Percentiles rank a stretch among this genome's conserved stretches.
Evolutionary conservation across 441 rosid genomes (phyloP).

Genomic region (Theobroma grandiflorum): DNA sequence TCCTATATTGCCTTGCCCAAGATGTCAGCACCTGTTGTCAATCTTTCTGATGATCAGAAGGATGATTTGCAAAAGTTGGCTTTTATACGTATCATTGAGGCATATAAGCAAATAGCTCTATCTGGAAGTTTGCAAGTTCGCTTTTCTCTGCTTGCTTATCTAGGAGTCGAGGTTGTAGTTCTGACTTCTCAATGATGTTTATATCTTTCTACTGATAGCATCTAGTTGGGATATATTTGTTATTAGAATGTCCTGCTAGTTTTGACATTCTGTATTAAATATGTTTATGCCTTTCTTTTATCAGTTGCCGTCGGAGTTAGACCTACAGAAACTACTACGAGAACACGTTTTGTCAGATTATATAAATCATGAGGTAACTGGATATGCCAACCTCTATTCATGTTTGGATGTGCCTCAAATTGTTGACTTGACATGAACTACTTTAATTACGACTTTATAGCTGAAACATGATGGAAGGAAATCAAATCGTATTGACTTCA

Average conservation of each 20-base stretch:
- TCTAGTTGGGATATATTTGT: constrained; percentile 14
- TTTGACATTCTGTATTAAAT: constrained; percentile 30
- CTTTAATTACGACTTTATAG: constrained; percentile 13
- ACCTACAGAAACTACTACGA: constrained; percentile 85
- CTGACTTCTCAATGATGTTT: constrained; percentile 31
- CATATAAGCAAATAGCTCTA: constrained; percentile 79
- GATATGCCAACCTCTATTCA: constrained; percentile 24
- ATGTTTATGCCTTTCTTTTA: constrained; percentile 11
- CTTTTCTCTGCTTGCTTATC: constrained; percentile 83
- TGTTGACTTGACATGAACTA: constrained; percentile 16
- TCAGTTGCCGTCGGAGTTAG: constrained; percentile 91
- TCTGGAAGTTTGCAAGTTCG: constrained; percentile 90
- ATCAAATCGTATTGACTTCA: not conserved
- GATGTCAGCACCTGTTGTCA: constrained; percentile 92
- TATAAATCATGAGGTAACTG: constrained; percentile 78
- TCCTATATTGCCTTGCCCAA: constrained; percentile 75
- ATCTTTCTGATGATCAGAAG: constrained; percentile 81
- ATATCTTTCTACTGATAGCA: constrained; percentile 2
- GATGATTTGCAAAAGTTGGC: constrained; percentile 85
- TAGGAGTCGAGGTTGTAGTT: constrained; percentile 87
- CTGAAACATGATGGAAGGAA: constrained; percentile 7
- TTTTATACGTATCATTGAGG: constrained; percentile 78
- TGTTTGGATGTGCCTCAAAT: constrained; percentile 22
- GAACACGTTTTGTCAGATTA: constrained; percentile 89
- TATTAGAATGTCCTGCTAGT: constrained; percentile 13